phyloP scores from a whole-genome alignment of 176 grass and related monocot species.

The Musa acuminata region DNA sequence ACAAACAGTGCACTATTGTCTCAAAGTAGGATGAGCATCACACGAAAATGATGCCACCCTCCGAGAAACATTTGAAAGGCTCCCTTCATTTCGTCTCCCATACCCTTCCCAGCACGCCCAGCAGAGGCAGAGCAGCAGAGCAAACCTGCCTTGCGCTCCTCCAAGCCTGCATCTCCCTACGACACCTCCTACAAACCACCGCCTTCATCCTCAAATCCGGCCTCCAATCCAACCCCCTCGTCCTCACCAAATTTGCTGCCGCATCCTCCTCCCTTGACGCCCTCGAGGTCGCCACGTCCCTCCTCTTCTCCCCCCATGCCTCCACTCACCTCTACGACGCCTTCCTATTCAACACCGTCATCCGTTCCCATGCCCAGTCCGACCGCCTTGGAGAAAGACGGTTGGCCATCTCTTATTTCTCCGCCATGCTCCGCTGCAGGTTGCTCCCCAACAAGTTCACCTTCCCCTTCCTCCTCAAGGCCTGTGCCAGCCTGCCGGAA shows the following conservation, averaged over 20 bases:
- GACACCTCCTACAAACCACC: constrained; percentile 18
- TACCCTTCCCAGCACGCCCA: neutral
- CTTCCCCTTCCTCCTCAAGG: constrained; percentile 30
- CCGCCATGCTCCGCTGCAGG: constrained; percentile 12
- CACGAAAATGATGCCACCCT: no score
- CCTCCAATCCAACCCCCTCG: constrained; percentile 24
- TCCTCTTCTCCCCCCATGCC: constrained; percentile 4
- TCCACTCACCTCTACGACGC: constrained; percentile 16
- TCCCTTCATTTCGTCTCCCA: neutral
- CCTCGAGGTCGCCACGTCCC: constrained; percentile 6
- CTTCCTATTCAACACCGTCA: constrained; percentile 48
- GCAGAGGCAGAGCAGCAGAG: constrained; percentile 23
- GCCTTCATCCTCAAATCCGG: constrained; percentile 27
- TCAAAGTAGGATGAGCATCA: no score
- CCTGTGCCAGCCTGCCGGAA: neutral
- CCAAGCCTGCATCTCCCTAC: constrained; percentile 6
- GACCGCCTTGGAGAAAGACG: neutral
- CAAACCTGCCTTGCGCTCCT: constrained; percentile 50
- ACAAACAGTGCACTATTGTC: no score
- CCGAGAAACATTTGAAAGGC: neutral
- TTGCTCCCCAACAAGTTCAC: constrained; percentile 25
- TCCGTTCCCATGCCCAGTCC: constrained; percentile 26
- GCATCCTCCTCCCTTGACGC: constrained; percentile 8
- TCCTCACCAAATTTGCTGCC: constrained; percentile 21
- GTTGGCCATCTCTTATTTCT: constrained; percentile 8